Evolutionary conservation across 2,329 filamentous ascomycete species (phyloP).

Genomic region (Trichophyton schoenleinii): DNA sequence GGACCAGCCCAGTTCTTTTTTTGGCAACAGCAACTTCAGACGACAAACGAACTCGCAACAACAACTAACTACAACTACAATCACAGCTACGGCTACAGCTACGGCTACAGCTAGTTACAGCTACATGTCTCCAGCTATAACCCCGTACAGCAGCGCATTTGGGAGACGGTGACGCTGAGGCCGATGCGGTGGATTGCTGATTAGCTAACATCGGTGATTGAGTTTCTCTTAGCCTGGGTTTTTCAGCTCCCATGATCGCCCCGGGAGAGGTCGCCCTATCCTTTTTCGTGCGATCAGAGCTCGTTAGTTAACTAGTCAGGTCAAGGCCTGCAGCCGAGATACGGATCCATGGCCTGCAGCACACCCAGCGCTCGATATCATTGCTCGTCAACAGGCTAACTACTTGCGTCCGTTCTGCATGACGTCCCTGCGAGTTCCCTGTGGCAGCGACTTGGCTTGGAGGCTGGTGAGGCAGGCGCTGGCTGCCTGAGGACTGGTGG

Average conservation of each 20-base stretch:
- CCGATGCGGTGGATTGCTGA: neutral
- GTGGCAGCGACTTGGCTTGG: neutral
- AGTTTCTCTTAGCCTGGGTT: neutral
- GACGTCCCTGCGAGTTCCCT: neutral
- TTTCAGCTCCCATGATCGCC: conserved; percentile 2
- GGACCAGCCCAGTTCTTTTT: neutral
- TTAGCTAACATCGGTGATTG: neutral
- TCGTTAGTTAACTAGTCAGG: too few species aligned
- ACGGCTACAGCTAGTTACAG: neutral
- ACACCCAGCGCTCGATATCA: neutral
- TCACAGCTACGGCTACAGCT: neutral
- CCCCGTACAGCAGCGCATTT: too few species aligned
- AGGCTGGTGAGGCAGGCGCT: neutral
- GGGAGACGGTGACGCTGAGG: neutral
- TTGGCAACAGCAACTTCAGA: too few species aligned
- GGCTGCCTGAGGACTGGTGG: neutral
- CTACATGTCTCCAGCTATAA: too few species aligned
- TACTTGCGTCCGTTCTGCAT: neutral
- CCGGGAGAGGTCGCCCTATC: neutral
- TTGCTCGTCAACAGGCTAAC: neutral
- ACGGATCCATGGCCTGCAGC: neutral
- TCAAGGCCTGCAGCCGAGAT: neutral
- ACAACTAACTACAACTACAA: too few species aligned
- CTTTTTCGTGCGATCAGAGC: neutral
- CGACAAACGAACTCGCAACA: too few species aligned